Evolutionary conservation across 805 yeast species (phyloP), one percentile per base, ranked within the genome.

Genomic region (Zygoascus tannicola): DNA sequence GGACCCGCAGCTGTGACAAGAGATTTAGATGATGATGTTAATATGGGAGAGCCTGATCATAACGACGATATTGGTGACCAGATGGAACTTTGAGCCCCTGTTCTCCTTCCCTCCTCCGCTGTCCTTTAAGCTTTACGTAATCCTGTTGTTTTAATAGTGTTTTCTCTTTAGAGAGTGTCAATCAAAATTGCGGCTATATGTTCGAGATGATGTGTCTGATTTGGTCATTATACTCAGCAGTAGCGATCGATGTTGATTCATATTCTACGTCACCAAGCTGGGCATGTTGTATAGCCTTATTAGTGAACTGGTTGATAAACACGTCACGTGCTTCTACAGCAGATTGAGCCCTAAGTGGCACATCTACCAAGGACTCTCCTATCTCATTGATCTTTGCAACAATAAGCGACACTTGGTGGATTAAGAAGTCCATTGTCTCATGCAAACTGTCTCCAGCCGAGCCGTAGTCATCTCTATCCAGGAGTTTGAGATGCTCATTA

Each of bases 21-120:
- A 16, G 20, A 26, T 16, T 16, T 22, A 15, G 48, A 38, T 14
- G 43, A 38, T 16, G 32, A 43, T 15, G 35, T 18, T 16, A 47
- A 49, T 10, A 46, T 34, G 12, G 38, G 22, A 34, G 47, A 43
- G 35, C 46, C 48, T 30, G 52, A 41, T 22, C 51, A 54, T 19
- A 49, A 50, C 30, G 53, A 47, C 18, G 57, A 55, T 14, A 47
- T 53, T 43, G 58, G 53, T 16, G 56, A 52, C 28, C 57, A 55
- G 33, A 55, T 55, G 58, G 58, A 54, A 41, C 40, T 54, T 37
- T 26, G 30, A 12, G 7, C 30, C 7, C 10, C 30, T 26, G 12
- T 7, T 26, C 10, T 33, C 36, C 36, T 8, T 18, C 19, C 20
- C 10, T 8, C 20, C 35, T 35, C 39, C 8, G 30, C 30, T 26